Evolutionary conservation across 2,329 filamentous ascomycete species (phyloP), one percentile per base, ranked within the genome.

Genomic region (Blumeria hordei): DNA sequence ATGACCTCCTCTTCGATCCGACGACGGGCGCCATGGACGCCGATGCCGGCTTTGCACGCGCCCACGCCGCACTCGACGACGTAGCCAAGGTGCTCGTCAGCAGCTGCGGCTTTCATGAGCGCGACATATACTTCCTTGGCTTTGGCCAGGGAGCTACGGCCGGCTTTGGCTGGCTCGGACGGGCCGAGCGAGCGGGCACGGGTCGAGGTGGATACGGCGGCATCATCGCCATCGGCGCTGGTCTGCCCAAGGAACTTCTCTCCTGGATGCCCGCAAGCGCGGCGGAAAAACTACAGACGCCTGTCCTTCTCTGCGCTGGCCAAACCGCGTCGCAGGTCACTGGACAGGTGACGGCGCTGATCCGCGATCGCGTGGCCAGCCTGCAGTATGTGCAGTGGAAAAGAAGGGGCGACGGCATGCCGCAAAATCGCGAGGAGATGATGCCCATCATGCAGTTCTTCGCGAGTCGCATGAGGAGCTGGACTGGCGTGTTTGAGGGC

Each of bases 381-480:
- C 78, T 86, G 21, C 74, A 78, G 65, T 72, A 81, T 59, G 79
- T 79, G 55, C 76, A 76, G 62, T 92, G 85, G 78, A 76, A 74
- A 63, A 78, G 81, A 64, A 67, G 66, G 2, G 84, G 81, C 6
- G 86, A 94, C 66, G 75, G 75, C 0, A 94, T 95, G 88, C 87
- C 88, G n/a, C 71, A 73, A 49, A 82, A 74, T 64, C 74, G 83
- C 54, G 87, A 93, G 10, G 88, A 96, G 72, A 88, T 93, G 75
- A 64, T 88, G 62, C 88, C 88, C 0, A 75, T 95, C 57, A 95
- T 95, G 87, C 78, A 83, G 63, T 95, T 82, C 62, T 75, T 88
- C 62, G 81, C 81, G 0, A 74, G 81, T 53, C 74, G 81, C 62
- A 67, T 92, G 57, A 60, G 69, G 59, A 77, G 74, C 60, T 69